Conservation (phyloP, 495 filamentous ascomycete species). For the Annulohypoxylon moriforme region DNA sequence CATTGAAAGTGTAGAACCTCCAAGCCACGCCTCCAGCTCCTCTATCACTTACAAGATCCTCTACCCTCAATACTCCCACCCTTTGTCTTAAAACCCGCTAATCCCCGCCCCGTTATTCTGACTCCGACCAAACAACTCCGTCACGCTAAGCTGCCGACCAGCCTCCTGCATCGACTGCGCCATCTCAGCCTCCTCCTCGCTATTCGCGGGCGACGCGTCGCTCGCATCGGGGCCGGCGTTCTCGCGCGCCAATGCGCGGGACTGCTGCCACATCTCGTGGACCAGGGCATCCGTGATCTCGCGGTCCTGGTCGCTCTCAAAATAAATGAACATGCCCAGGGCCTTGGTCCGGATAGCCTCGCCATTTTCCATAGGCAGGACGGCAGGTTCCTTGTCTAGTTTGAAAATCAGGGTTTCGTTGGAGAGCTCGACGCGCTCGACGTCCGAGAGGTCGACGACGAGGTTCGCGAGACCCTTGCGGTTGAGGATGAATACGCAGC, state of each 20-base stretch:
- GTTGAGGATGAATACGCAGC: slow-evolving; percentile 60
- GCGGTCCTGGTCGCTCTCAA: slow-evolving; percentile 48
- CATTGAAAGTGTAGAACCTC: background rate
- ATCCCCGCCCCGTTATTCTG: slow-evolving; percentile 20
- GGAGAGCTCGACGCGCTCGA: slow-evolving; percentile 56
- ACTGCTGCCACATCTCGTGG: slow-evolving; percentile 53
- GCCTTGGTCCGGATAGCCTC: slow-evolving; percentile 49
- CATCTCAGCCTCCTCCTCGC: slow-evolving; percentile 4
- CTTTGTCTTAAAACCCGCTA: background rate
- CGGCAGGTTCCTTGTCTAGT: slow-evolving; percentile 47
- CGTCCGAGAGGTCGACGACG: slow-evolving; percentile 52
- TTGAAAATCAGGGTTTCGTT: slow-evolving; percentile 57
- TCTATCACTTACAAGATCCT: background rate
- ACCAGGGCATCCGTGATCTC: slow-evolving; percentile 51
- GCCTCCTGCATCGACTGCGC: slow-evolving; percentile 9
- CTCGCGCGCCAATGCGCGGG: slow-evolving; percentile 36
- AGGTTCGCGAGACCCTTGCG: slow-evolving; percentile 59
- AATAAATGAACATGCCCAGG: slow-evolving; percentile 61
- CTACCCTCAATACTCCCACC: background rate
- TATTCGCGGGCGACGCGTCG: background rate
- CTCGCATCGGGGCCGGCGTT: slow-evolving; percentile 3
- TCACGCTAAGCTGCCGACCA: slow-evolving; percentile 43
- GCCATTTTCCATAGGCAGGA: slow-evolving; percentile 43
- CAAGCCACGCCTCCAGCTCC: background rate
- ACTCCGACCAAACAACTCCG: slow-evolving; percentile 39